A percentile compares a stretch with the other conserved stretches of the same genome.
Conservation (phyloP, 164 flowering plant species). For the Berberis thunbergii region DNA sequence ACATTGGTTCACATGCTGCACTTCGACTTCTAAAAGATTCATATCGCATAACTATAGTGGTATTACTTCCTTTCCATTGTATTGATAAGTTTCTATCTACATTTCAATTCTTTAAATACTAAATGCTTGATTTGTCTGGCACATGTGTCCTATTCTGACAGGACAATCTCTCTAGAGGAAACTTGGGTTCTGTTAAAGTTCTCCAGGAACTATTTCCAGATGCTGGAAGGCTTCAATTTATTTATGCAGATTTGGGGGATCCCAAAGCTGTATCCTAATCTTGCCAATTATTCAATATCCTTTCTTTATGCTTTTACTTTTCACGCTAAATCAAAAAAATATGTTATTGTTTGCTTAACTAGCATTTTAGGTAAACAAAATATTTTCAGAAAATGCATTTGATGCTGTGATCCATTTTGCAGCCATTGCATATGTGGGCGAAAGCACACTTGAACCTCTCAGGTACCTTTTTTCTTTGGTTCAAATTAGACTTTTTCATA, state of each 20-base stretch:
- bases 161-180: constrained; percentile 97
- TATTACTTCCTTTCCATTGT: constrained; percentile 17
- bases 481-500: neutral
- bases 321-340: neutral
- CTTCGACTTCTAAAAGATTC: constrained; percentile 72
- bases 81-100: neutral
- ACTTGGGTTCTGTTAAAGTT: constrained; percentile 73
- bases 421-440: constrained; percentile 99
- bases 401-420: constrained; percentile 99
- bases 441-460: constrained; percentile 91
- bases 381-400: constrained; percentile 86
- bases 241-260: constrained; percentile 95
- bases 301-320: neutral
- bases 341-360: constrained; percentile 27
- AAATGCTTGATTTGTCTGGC: neutral
- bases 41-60: constrained; percentile 90
- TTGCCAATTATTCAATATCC: neutral
- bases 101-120: neutral
- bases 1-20: constrained; percentile 94
- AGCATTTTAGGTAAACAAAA: constrained; percentile 55
- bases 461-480: constrained; percentile 33
- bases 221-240: constrained; percentile 87
- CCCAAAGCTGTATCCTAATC: constrained; percentile 67
- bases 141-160: constrained; percentile 15
- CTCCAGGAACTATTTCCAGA: constrained; percentile 73